Evolutionary conservation across 1,139 yeast genomes (phyloP).

Genomic region (Oligophagozyma castellii): DNA sequence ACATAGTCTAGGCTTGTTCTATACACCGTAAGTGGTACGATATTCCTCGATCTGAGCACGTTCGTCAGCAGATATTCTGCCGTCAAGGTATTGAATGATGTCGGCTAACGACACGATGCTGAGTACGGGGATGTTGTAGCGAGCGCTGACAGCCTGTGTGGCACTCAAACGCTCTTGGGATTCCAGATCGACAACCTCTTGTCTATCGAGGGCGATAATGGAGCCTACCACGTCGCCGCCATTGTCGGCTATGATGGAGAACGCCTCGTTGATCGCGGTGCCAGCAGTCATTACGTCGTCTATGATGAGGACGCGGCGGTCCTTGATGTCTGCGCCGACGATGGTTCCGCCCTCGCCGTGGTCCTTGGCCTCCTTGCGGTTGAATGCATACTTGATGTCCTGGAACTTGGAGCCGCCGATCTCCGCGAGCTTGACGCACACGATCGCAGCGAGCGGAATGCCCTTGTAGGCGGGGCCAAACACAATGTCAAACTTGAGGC

Average conservation of each 20-base stretch:
- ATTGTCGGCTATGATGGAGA: slow-evolving; percentile 57
- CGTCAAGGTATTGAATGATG: slow-evolving; percentile 49
- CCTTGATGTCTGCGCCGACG: slow-evolving; percentile 69
- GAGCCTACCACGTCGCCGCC: slow-evolving; percentile 71
- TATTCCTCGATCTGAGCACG: slow-evolving; percentile 45
- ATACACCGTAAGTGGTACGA: slow-evolving; percentile 31
- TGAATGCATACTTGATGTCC: slow-evolving; percentile 56
- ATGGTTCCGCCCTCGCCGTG: slow-evolving; percentile 97
- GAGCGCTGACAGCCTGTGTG: slow-evolving; percentile 62
- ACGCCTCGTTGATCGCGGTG: slow-evolving; percentile 92
- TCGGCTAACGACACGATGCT: slow-evolving; percentile 69
- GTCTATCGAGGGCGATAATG: slow-evolving; percentile 87
- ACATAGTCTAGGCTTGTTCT: not conserved
- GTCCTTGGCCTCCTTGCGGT: slow-evolving; percentile 88
- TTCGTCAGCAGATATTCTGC: slow-evolving; percentile 41
- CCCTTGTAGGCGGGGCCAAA: slow-evolving; percentile 99
- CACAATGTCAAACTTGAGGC: slow-evolving; percentile 73
- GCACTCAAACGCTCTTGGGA: slow-evolving; percentile 41
- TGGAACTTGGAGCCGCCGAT: slow-evolving; percentile 66
- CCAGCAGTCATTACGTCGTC: slow-evolving; percentile 99
- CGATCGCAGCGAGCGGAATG: slow-evolving; percentile 86
- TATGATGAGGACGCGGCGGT: slow-evolving; percentile 64
- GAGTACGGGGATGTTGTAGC: slow-evolving; percentile 67
- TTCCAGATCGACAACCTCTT: slow-evolving; percentile 64
- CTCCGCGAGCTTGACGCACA: slow-evolving; percentile 85